Evolutionary conservation across 768 basidiomycete genomes (phyloP).

Genomic region (Pulveroboletus sp.): DNA sequence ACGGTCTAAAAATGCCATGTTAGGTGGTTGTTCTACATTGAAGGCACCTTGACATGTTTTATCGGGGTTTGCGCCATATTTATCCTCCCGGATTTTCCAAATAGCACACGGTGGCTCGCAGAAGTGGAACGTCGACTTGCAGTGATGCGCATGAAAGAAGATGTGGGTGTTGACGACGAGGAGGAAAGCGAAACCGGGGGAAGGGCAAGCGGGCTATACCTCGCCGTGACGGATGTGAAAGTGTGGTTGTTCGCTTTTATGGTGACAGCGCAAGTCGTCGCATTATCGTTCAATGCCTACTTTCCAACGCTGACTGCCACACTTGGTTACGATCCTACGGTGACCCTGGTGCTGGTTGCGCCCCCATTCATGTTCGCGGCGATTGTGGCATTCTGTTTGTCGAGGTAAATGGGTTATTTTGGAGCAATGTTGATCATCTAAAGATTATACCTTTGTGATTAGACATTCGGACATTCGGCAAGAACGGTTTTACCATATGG

Average conservation of each 20-base stretch:
- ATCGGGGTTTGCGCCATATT: constrained; percentile 45
- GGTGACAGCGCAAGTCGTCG: constrained; percentile 32
- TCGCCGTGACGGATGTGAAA: constrained; percentile 75
- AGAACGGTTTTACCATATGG: constrained; percentile 75
- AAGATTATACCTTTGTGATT: constrained; percentile 1
- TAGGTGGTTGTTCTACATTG: constrained; percentile 49
- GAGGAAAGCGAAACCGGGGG: constrained; percentile 42
- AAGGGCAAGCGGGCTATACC: constrained; percentile 44
- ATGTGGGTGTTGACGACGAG: constrained; percentile 57
- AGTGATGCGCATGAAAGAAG: constrained; percentile 59
- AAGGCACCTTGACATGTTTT: constrained; percentile 43
- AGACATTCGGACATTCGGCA: constrained; percentile 68
- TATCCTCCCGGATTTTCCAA: constrained; percentile 51
- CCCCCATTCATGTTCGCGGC: constrained; percentile 71
- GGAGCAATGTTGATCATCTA: background rate
- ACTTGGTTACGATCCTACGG: constrained; percentile 60
- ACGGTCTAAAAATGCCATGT: constrained; percentile 12
- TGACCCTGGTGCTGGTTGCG: constrained; percentile 70
- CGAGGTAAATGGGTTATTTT: constrained; percentile 36
- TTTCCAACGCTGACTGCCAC: constrained; percentile 78
- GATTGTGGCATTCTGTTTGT: constrained; percentile 49
- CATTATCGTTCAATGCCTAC: constrained; percentile 76
- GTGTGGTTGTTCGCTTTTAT: constrained; percentile 78
- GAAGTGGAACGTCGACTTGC: constrained; percentile 46
- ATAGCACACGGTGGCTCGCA: constrained; percentile 34